A percentile compares a stretch with the other conserved stretches of the same genome.
phyloP scores from a whole-genome alignment of 2,329 filamentous ascomycete species.

The Trichoderma sp. region DNA sequence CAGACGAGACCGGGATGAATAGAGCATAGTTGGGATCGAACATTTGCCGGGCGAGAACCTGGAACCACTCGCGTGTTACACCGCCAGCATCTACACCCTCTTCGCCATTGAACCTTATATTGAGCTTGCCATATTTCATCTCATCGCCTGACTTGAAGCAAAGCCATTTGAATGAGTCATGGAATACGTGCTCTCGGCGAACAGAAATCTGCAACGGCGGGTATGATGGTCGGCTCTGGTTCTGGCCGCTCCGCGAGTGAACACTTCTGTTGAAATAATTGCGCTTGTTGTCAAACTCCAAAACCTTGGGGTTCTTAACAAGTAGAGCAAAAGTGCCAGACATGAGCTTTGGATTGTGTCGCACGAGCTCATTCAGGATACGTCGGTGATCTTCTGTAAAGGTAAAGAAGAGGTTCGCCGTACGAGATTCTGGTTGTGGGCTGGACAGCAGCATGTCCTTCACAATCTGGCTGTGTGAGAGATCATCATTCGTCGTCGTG shows the following conservation, averaged over 20 bases:
- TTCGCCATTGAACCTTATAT: slow-evolving; percentile 94
- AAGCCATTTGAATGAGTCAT: slow-evolving; percentile 96
- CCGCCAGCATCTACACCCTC: slow-evolving; percentile 97
- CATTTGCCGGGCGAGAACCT: slow-evolving; percentile 95
- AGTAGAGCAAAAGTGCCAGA: slow-evolving; percentile 93
- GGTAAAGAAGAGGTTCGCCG: slow-evolving; percentile 90
- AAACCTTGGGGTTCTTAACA: slow-evolving; percentile 97
- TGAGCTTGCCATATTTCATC: slow-evolving; percentile 98
- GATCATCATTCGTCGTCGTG: slow-evolving; percentile 74
- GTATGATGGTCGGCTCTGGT: slow-evolving; percentile 66
- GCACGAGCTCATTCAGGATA: slow-evolving; percentile 95
- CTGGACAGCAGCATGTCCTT: slow-evolving; percentile 74
- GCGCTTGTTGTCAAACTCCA: slow-evolving; percentile 99
- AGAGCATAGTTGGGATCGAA: slow-evolving; percentile 97
- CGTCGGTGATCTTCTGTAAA: slow-evolving; percentile 98
- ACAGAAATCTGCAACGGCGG: slow-evolving; percentile 81
- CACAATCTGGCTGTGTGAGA: slow-evolving; percentile 43
- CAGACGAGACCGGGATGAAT: slow-evolving; percentile 94
- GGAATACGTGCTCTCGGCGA: slow-evolving; percentile 91
- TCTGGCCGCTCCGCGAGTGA: slow-evolving; percentile 65
- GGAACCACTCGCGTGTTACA: slow-evolving; percentile 98
- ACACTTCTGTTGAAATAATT: slow-evolving; percentile 97
- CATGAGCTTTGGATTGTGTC: slow-evolving; percentile 97
- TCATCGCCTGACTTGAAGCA: slow-evolving; percentile 97
- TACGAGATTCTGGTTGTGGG: slow-evolving; percentile 71